These are phyloP conservation scores for Penicillium ucsense DNA, from an alignment of 495 filamentous ascomycete genomes.

Conservation along the genomic window DNA sequence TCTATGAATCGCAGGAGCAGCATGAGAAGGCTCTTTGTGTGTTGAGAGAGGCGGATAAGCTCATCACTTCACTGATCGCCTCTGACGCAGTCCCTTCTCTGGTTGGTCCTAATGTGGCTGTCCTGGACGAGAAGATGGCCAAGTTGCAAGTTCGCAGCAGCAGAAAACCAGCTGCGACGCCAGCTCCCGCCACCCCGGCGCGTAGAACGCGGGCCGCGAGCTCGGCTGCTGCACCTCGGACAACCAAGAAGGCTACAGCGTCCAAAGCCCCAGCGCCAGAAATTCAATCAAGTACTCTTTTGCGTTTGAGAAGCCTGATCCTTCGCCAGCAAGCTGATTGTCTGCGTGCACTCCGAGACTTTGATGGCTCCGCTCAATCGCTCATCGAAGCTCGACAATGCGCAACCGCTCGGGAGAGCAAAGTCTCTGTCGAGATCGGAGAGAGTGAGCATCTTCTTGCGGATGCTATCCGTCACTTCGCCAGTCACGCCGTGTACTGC, in stretches of 20 bases:
- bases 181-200: conserved; percentile 10
- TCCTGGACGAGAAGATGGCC: conserved; percentile 32
- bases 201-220: conserved; percentile 30
- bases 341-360: conserved; percentile 26
- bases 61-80: conserved; percentile 18
- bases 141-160: conserved; percentile 26
- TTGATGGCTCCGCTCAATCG: conserved; percentile 27
- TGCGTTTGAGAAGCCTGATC: conserved; percentile 50
- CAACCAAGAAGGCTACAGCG: conserved; percentile 20
- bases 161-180: conserved; percentile 13
- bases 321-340: conserved; percentile 54
- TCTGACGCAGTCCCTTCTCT: conserved; percentile 12
- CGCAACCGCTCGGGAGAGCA: conserved; percentile 27
- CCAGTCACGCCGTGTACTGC: conserved; percentile 74
- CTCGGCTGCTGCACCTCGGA: conserved; percentile 13
- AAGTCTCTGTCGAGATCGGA: conserved; percentile 32
- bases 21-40: conserved; percentile 41
- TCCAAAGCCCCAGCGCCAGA: conserved; percentile 15
- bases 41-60: conserved; percentile 35
- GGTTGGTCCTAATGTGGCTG: conserved; percentile 11
- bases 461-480: conserved; percentile 56
- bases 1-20: conserved; percentile 28
- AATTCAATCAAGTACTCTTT: conserved; percentile 46
- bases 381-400: conserved; percentile 26
- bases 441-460: conserved; percentile 41